A percentile compares a stretch with the other conserved stretches of the same genome.
These are phyloP conservation scores for Ichthyophthirius multifiliis DNA, from an alignment of 169 alveolate genomes.

Conservation along the genomic window DNA sequence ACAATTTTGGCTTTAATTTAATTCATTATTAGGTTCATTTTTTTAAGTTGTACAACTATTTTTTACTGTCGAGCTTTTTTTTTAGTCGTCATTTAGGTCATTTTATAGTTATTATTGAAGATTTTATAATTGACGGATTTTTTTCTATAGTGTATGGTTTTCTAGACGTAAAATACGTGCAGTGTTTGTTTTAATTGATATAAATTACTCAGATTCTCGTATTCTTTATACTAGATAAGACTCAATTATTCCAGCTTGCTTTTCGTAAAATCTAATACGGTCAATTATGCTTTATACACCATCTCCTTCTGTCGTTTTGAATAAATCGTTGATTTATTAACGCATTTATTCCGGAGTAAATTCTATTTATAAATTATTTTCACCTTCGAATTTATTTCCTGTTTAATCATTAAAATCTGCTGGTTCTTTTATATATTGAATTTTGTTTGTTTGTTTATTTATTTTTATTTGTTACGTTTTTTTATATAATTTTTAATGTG, in stretches of 20 bases:
- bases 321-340: background rate
- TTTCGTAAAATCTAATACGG: background rate
- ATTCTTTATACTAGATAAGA: background rate
- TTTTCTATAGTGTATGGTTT: background rate
- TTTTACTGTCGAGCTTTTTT: background rate
- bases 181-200: background rate
- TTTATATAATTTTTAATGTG: background rate
- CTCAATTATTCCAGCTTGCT: background rate
- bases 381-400: background rate
- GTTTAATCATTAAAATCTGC: background rate
- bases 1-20: background rate
- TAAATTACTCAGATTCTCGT: background rate
- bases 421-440: background rate
- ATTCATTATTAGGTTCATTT: background rate
- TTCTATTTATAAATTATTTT: background rate
- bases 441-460: background rate
- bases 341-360: background rate
- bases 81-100: too few species aligned
- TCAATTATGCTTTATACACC: background rate
- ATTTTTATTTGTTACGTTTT: background rate
- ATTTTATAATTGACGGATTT: background rate
- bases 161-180: constrained; percentile 2
- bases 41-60: background rate
- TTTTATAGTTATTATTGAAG: too few species aligned
- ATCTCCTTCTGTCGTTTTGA: background rate